These are phyloP conservation scores for Ligustrum vulgare DNA, from an alignment of 257 asterid species.

Conservation along the genomic window DNA sequence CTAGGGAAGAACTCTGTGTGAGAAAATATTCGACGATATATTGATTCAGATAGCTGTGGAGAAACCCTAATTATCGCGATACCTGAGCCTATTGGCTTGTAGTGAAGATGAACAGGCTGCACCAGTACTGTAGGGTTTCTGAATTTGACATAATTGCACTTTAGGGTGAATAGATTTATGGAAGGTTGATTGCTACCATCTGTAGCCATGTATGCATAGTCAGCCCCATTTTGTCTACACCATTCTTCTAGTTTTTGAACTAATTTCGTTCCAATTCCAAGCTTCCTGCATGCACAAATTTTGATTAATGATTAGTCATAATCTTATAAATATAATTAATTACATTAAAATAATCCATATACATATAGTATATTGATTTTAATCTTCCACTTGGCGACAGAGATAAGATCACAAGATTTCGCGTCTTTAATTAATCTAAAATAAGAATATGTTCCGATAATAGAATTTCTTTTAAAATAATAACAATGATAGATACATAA, in stretches of 20 bases:
- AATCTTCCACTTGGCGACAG: background rate
- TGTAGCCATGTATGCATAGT: constrained; percentile 84
- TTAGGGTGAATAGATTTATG: constrained; percentile 57
- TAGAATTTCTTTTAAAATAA: constrained; percentile 1
- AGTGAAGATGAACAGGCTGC: constrained; percentile 77
- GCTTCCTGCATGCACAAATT: constrained; percentile 50
- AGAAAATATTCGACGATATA: constrained; percentile 49
- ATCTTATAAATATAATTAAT: background rate
- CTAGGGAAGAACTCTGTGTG: constrained; percentile 63
- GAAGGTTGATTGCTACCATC: constrained; percentile 66
- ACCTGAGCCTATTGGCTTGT: constrained; percentile 45
- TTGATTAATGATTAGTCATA: background rate
- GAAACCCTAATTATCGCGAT: constrained; percentile 40
- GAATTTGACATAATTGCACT: constrained; percentile 58
- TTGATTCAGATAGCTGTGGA: constrained; percentile 33
- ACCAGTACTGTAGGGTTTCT: constrained; percentile 70
- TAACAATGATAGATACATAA: background rate
- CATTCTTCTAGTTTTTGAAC: constrained; percentile 62
- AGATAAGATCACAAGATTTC: background rate
- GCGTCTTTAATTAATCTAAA: constrained; percentile 18
- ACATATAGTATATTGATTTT: background rate
- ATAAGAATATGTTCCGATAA: constrained; percentile 43
- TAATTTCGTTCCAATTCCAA: constrained; percentile 75
- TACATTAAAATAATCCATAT: too few relatives aligned
- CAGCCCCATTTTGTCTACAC: constrained; percentile 58